Conservation (phyloP, 352 stramenopile species). For the Sclerospora graminicola region DNA sequence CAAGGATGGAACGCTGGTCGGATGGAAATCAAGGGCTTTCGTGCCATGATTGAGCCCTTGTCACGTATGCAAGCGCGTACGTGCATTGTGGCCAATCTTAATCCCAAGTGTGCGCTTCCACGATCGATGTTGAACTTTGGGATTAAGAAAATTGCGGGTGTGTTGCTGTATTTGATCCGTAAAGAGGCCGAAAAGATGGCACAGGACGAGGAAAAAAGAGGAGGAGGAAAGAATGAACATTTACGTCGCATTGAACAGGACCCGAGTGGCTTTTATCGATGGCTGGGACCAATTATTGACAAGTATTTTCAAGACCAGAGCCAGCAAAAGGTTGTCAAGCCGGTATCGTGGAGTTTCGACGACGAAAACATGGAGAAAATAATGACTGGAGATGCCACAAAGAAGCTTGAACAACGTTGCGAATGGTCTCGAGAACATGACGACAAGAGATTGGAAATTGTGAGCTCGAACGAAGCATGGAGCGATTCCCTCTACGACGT, state of each 20-base stretch:
- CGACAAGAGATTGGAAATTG: no score
- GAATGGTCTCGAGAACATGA: no score
- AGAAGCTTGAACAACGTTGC: no score
- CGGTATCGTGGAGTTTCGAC: conserved; percentile 12
- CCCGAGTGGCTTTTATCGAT: conserved; percentile 68
- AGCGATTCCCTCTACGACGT: conserved; percentile 64
- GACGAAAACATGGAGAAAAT: neutral
- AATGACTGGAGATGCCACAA: no score
- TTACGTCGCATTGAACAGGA: conserved; percentile 50
- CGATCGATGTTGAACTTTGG: conserved; percentile 66
- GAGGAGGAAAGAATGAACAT: conserved; percentile 30
- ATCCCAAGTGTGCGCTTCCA: conserved; percentile 68
- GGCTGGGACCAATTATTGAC: conserved; percentile 51
- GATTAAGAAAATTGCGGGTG: conserved; percentile 75
- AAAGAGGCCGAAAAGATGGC: conserved; percentile 70
- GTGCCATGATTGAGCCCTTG: conserved; percentile 65
- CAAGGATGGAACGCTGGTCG: conserved; percentile 66
- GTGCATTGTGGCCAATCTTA: conserved; percentile 72
- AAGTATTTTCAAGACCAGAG: conserved; percentile 50
- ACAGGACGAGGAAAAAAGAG: conserved; percentile 40
- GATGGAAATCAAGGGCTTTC: conserved; percentile 63
- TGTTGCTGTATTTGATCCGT: conserved; percentile 64
- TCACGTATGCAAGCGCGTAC: conserved; percentile 49
- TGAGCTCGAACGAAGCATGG: conserved; percentile 5
- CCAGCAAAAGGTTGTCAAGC: conserved; percentile 23